Percentiles rank a stretch among this genome's conserved stretches.
Conservation (phyloP, 73 alveolate genomes). For the Diophrys sp. region DNA sequence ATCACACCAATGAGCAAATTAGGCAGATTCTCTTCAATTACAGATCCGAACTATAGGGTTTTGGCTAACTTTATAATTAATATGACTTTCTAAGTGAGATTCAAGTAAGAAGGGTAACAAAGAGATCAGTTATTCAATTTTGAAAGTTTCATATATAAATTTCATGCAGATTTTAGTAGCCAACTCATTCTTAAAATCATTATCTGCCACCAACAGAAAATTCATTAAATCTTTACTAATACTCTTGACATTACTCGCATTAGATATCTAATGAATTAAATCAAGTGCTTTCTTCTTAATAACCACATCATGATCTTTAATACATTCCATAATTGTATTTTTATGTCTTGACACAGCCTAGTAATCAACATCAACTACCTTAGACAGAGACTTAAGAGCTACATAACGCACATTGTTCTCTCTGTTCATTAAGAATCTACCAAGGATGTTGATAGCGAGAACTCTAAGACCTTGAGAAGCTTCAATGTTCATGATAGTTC, state of each 20-base stretch:
- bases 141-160: too few relatives aligned
- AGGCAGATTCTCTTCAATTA: too few relatives aligned
- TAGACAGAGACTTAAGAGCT: slow-evolving; percentile 84
- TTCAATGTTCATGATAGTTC: slow-evolving; percentile 94
- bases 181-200: slow-evolving; percentile 85
- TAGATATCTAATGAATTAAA: slow-evolving; percentile 75
- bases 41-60: too few relatives aligned
- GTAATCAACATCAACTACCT: slow-evolving; percentile 87
- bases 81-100: too few relatives aligned
- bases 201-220: slow-evolving; percentile 80
- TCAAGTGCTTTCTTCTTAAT: slow-evolving; percentile 91
- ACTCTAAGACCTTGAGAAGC: slow-evolving; percentile 82
- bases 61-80: too few relatives aligned
- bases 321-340: slow-evolving; percentile 88
- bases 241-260: slow-evolving; percentile 72
- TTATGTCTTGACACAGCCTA: slow-evolving; percentile 91
- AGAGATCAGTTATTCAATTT: too few relatives aligned
- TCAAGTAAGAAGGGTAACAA: too few relatives aligned
- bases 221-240: slow-evolving; percentile 84
- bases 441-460: slow-evolving; percentile 79
- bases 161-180: slow-evolving; percentile 73
- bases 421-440: slow-evolving; percentile 82
- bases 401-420: slow-evolving; percentile 90
- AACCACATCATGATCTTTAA: slow-evolving; percentile 85
- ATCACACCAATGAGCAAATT: too few relatives aligned